These are phyloP conservation scores for Boletus reticuloceps DNA, from an alignment of 768 basidiomycete species.

Conservation along the genomic window DNA sequence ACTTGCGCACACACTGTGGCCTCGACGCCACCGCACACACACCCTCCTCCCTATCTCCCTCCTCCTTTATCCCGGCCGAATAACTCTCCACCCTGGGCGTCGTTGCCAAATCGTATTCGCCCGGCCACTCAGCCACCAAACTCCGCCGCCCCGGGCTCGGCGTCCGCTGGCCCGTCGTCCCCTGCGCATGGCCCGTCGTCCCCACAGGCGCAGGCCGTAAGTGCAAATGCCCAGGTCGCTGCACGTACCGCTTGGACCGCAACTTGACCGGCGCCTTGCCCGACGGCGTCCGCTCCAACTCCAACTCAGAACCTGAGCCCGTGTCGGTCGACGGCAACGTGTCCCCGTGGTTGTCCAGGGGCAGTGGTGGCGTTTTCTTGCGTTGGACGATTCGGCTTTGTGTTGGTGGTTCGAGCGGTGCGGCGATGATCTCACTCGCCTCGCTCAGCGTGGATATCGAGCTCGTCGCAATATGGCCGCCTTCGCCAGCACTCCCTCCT, in stretches of 20 bases:
- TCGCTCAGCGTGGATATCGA: conserved; percentile 33
- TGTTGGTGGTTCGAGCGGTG: conserved; percentile 26
- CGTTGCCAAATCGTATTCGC: conserved; percentile 46
- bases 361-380: conserved; percentile 38
- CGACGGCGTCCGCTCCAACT: conserved; percentile 29
- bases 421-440: conserved; percentile 10
- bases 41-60: not conserved
- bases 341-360: not conserved
- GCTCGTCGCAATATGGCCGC: conserved; percentile 25
- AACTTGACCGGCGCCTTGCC: conserved; percentile 39
- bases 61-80: conserved; percentile 24
- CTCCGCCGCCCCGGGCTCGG: conserved; percentile 47
- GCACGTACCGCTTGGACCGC: conserved; percentile 51
- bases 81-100: conserved; percentile 62
- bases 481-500: conserved; percentile 15
- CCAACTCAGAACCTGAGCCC: conserved; percentile 4
- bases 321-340: conserved; percentile 24
- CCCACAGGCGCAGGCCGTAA: conserved; percentile 29
- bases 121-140: conserved; percentile 52
- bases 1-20: conserved; percentile 28
- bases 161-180: conserved; percentile 30
- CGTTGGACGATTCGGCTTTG: conserved; percentile 32
- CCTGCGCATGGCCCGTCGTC: not conserved
- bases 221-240: conserved; percentile 48
- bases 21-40: conserved; percentile 17